These are phyloP conservation scores for Calonectria naviculata DNA, from an alignment of 2,329 filamentous ascomycete species.

Conservation along the genomic window DNA sequence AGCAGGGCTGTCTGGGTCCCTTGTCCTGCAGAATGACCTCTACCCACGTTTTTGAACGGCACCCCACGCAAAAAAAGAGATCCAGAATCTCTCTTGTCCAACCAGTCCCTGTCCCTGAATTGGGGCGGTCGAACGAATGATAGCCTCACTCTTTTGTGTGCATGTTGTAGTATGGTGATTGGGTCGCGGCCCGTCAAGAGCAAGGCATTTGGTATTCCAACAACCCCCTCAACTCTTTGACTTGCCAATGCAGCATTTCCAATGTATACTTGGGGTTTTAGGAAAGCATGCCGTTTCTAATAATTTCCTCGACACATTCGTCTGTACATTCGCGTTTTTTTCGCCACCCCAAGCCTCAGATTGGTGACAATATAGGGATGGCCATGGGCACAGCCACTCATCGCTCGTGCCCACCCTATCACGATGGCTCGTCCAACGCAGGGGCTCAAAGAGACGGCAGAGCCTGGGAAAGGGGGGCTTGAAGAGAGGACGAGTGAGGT, in stretches of 20 bases:
- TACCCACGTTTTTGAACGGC: not conserved
- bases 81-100: slow-evolving; percentile 8
- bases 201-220: not conserved
- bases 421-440: not conserved
- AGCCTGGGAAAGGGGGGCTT: not conserved
- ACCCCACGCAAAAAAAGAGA: not conserved
- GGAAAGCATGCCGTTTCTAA: not conserved
- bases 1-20: not conserved
- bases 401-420: not conserved
- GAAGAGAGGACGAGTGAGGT: not conserved
- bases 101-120: not conserved
- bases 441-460: not conserved
- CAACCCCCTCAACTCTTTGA: not conserved
- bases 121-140: not conserved
- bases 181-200: not conserved
- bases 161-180: not conserved
- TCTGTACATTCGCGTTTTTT: not conserved
- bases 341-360: not conserved
- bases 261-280: not conserved
- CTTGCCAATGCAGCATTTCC: not conserved
- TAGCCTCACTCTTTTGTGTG: slow-evolving; percentile 6
- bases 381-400: not conserved
- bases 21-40: slow-evolving; percentile 1
- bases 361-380: not conserved
- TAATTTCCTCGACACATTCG: not conserved